phyloP scores from a whole-genome alignment of 352 stramenopile genomes.

The Globisporangium viniferum region DNA sequence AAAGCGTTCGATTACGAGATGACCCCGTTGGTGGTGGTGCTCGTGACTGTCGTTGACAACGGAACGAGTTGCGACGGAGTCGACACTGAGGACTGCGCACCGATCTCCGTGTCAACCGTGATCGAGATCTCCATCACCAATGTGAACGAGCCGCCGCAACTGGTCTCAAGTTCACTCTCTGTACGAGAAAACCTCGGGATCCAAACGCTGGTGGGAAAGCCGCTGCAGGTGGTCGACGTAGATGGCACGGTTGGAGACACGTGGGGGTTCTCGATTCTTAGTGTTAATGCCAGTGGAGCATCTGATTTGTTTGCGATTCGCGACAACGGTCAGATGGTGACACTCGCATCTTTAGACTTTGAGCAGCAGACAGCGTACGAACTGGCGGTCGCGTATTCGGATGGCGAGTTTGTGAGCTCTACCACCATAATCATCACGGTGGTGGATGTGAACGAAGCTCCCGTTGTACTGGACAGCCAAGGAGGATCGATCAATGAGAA shows the following conservation, averaged over 20 bases:
- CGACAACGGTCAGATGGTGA: slow-evolving; percentile 38
- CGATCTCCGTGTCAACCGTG: slow-evolving; percentile 7
- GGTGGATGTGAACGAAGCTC: slow-evolving; percentile 50
- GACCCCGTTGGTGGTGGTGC: slow-evolving; percentile 23
- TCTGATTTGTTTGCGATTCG: slow-evolving; percentile 34
- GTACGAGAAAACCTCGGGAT: slow-evolving; percentile 44
- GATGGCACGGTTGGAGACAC: slow-evolving; percentile 33
- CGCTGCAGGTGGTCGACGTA: slow-evolving; percentile 36
- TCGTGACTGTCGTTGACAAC: slow-evolving; percentile 33
- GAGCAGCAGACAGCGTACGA: slow-evolving; percentile 14
- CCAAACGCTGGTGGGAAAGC: slow-evolving; percentile 37
- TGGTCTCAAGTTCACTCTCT: slow-evolving; percentile 20
- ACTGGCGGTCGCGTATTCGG: slow-evolving; percentile 7
- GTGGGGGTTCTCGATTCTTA: slow-evolving; percentile 30
- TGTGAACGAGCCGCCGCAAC: slow-evolving; percentile 45
- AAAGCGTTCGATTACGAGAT: slow-evolving; percentile 39
- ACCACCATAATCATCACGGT: slow-evolving; percentile 29
- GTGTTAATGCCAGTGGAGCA: slow-evolving; percentile 11
- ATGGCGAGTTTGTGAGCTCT: slow-evolving; percentile 26
- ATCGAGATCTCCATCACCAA: slow-evolving; percentile 18
- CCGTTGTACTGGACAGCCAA: slow-evolving; percentile 24
- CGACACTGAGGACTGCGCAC: not conserved
- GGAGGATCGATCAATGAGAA: slow-evolving; percentile 38
- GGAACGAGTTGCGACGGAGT: slow-evolving; percentile 30
- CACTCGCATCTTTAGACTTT: slow-evolving; percentile 34